Percentiles rank a stretch among this genome's conserved stretches.
Evolutionary conservation across 768 basidiomycete genomes (phyloP).

Genomic region (Ramaria sp.): DNA sequence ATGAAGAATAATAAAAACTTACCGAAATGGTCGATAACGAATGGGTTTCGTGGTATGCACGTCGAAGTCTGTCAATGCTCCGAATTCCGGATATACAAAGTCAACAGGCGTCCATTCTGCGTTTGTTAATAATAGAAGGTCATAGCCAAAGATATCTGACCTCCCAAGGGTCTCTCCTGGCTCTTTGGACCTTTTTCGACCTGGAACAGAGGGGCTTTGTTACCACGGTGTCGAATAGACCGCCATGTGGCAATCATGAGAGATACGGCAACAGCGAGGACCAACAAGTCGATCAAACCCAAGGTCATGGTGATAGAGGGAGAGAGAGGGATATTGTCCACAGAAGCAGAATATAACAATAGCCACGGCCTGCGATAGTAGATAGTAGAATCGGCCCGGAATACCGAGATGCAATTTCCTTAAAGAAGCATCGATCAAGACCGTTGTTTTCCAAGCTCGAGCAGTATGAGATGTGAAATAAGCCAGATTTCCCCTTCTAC

Average conservation of each 20-base stretch:
- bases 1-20: conserved; percentile 10
- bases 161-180: conserved; percentile 3
- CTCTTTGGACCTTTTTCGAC: neutral
- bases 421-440: too few relatives aligned
- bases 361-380: neutral
- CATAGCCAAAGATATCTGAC: neutral
- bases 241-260: neutral
- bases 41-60: conserved; percentile 11
- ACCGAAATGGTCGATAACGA: conserved; percentile 17
- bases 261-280: neutral
- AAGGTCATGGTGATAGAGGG: too few relatives aligned
- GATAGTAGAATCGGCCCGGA: neutral
- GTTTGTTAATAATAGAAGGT: neutral
- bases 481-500: too few relatives aligned
- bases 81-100: conserved; percentile 2
- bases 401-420: too few relatives aligned
- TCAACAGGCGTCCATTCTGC: conserved; percentile 5
- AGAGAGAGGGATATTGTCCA: too few relatives aligned
- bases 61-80: conserved; percentile 5
- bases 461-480: too few relatives aligned
- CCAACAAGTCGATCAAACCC: neutral
- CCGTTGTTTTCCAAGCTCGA: too few relatives aligned
- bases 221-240: neutral
- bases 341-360: neutral
- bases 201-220: neutral